Percentiles rank a stretch among this genome's conserved stretches.
phyloP scores from a whole-genome alignment of 768 basidiomycete genomes.

The Dentipellis fragilis region DNA sequence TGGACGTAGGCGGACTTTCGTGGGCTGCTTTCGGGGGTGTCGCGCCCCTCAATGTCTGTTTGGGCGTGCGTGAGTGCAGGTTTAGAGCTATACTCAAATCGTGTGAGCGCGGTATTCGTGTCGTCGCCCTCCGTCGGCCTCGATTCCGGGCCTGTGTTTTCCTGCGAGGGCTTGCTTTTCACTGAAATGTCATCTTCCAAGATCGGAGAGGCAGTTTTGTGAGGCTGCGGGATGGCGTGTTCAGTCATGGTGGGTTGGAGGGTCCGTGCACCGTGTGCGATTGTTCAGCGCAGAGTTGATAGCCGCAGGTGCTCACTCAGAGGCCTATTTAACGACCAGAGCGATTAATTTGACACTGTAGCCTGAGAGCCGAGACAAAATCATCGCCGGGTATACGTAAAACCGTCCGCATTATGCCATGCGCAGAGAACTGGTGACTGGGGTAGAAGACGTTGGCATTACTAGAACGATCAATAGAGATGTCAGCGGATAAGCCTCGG shows the following conservation, averaged over 20 bases:
- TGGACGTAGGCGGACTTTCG: conserved; percentile 27
- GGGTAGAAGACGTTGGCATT: not conserved
- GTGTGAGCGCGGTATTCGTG: not conserved
- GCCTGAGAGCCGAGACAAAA: not conserved
- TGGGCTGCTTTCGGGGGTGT: not conserved
- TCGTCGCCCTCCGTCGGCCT: not conserved
- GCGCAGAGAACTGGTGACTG: not conserved
- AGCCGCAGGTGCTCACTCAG: not conserved
- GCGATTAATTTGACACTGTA: not conserved
- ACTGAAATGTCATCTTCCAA: not conserved
- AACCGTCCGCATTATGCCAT: not conserved
- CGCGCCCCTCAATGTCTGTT: not conserved
- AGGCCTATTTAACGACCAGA: not conserved
- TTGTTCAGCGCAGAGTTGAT: no score
- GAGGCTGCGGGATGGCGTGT: no score
- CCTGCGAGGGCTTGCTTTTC: not conserved
- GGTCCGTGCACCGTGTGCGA: no score
- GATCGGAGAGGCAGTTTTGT: no score
- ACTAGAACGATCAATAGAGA: not conserved
- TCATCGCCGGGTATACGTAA: not conserved
- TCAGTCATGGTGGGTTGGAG: no score
- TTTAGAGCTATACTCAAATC: not conserved
- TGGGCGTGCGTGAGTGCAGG: not conserved
- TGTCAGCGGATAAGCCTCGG: not conserved
- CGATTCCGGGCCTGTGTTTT: no score